phyloP scores from a whole-genome alignment of 2,329 filamentous ascomycete genomes.

The Colletotrichum sp. region DNA sequence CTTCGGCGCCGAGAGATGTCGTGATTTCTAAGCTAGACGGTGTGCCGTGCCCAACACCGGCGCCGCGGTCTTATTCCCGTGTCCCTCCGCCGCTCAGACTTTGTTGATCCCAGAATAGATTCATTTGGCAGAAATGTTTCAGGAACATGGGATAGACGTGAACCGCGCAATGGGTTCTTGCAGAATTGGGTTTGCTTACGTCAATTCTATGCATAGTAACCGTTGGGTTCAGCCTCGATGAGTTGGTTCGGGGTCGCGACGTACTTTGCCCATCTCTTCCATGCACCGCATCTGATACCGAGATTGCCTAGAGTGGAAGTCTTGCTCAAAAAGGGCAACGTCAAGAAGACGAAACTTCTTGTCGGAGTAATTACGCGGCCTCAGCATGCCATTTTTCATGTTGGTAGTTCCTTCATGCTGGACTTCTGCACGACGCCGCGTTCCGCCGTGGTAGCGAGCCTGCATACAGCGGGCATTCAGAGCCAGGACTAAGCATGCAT shows the following conservation, averaged over 20 bases:
- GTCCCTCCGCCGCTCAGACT: neutral
- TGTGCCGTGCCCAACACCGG: neutral
- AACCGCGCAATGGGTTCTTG: neutral
- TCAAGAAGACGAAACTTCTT: neutral
- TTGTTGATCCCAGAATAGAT: neutral
- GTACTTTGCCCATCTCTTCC: neutral
- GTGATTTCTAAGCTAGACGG: conserved; percentile 17
- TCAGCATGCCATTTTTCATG: neutral
- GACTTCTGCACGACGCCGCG: neutral
- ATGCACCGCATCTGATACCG: neutral
- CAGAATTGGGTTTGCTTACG: neutral
- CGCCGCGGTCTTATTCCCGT: neutral
- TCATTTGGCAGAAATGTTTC: neutral
- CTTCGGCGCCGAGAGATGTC: neutral
- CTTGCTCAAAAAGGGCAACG: neutral
- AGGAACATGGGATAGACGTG: neutral
- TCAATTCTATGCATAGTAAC: neutral
- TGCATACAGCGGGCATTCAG: neutral
- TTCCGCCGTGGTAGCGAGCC: neutral
- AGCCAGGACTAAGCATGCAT: neutral
- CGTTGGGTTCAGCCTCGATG: neutral
- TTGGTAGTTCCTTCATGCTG: neutral
- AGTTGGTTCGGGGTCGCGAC: neutral
- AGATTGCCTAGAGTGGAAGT: neutral
- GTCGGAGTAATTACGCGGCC: neutral